phyloP scores from a whole-genome alignment of 2,329 filamentous ascomycete genomes.

The Paecilomyces niveus region DNA sequence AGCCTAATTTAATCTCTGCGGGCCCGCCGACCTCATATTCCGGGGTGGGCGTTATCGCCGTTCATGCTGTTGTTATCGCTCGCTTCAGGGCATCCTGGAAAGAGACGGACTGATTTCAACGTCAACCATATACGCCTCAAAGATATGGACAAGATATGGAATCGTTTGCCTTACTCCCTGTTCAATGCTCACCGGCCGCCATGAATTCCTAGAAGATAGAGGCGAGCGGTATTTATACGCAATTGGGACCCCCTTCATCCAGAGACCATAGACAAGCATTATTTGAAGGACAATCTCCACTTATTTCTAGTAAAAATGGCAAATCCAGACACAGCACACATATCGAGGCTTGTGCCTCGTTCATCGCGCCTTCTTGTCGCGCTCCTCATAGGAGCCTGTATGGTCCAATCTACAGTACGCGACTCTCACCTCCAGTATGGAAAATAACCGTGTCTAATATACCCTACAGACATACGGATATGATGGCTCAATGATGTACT shows the following conservation, averaged over 20 bases:
- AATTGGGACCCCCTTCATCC: not conserved
- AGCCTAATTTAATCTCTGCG: not conserved
- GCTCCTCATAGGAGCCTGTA: not conserved
- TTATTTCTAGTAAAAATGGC: not conserved
- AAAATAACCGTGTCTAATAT: not conserved
- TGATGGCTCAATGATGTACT: slow-evolving; percentile 6
- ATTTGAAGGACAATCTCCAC: not conserved
- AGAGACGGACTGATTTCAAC: not conserved
- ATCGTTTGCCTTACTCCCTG: not conserved
- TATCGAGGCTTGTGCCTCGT: not conserved
- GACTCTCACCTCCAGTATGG: not conserved
- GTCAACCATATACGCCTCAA: too few species aligned
- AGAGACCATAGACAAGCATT: not conserved
- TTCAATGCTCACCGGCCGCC: not conserved
- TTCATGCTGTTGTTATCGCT: not conserved
- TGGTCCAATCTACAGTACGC: not conserved
- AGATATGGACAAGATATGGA: not conserved
- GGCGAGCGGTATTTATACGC: not conserved
- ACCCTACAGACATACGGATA: slow-evolving; percentile 5
- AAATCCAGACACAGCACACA: not conserved
- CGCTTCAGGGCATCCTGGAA: not conserved
- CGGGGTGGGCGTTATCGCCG: not conserved
- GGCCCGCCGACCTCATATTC: not conserved
- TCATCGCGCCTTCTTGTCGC: not conserved
- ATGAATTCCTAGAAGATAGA: not conserved